Percentiles rank a stretch among this genome's conserved stretches.
These are phyloP conservation scores for Acidiella bohemica DNA, from an alignment of 495 filamentous ascomycete genomes.

Conservation along the genomic window DNA sequence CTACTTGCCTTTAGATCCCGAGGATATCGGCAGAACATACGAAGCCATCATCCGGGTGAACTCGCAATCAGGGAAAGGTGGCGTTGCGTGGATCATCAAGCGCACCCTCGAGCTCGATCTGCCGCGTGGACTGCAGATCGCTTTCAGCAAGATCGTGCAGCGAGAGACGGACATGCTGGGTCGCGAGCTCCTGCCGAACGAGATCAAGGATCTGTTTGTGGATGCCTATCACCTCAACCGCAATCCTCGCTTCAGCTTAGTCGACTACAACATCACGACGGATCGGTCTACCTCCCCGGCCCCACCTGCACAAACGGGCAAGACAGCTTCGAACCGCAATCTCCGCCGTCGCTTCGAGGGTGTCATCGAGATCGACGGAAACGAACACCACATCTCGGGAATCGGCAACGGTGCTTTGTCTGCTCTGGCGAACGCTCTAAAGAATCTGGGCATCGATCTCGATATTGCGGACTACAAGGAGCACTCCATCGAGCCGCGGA, in stretches of 20 bases:
- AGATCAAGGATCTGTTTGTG: slow-evolving; percentile 80
- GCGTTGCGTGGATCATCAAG: slow-evolving; percentile 87
- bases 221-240: slow-evolving; percentile 67
- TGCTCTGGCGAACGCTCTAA: slow-evolving; percentile 69
- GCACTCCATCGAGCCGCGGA: slow-evolving; percentile 59
- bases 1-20: slow-evolving; percentile 85
- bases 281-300: slow-evolving; percentile 70
- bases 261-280: slow-evolving; percentile 84
- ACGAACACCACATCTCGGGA: slow-evolving; percentile 65
- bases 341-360: slow-evolving; percentile 77
- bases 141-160: slow-evolving; percentile 81
- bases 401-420: slow-evolving; percentile 84
- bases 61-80: slow-evolving; percentile 89
- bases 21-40: slow-evolving; percentile 90
- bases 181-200: slow-evolving; percentile 66
- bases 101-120: slow-evolving; percentile 80
- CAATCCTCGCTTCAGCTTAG: slow-evolving; percentile 69
- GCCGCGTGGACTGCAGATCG: slow-evolving; percentile 82
- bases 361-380: slow-evolving; percentile 68
- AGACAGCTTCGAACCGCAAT: slow-evolving; percentile 36
- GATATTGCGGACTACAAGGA: slow-evolving; percentile 95
- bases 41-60: slow-evolving; percentile 97
- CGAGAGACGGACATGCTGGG: slow-evolving; percentile 55
- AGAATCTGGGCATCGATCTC: slow-evolving; percentile 69
- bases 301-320: slow-evolving; percentile 31